These are phyloP conservation scores for Mycena olivaceomarginata DNA, from an alignment of 768 basidiomycete species.

Conservation along the genomic window DNA sequence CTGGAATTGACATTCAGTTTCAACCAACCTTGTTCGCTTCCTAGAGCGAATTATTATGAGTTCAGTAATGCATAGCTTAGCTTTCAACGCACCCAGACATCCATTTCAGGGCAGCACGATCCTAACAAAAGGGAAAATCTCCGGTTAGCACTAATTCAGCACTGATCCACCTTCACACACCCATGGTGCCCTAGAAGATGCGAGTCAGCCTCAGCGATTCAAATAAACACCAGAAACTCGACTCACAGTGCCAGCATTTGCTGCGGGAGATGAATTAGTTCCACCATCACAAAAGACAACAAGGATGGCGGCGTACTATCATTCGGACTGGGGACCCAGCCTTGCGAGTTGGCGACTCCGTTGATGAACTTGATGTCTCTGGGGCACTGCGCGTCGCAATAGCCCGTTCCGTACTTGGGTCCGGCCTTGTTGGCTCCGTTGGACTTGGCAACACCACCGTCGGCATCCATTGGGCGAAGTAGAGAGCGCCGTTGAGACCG, in stretches of 20 bases:
- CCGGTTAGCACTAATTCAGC: background rate
- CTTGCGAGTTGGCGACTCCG: conserved; percentile 53
- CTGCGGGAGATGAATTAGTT: background rate
- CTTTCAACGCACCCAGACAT: conserved; percentile 33
- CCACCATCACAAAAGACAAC: background rate
- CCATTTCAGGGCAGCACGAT: conserved; percentile 40
- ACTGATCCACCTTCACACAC: conserved; percentile 16
- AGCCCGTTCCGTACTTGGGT: conserved; percentile 71
- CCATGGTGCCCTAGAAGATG: conserved; percentile 8
- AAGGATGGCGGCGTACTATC: conserved; percentile 19
- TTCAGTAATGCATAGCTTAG: conserved; percentile 41
- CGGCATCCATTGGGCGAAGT: conserved; percentile 77
- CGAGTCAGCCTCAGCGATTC: background rate
- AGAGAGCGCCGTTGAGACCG: conserved; percentile 52
- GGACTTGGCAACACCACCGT: conserved; percentile 69
- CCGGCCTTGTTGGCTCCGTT: conserved; percentile 69
- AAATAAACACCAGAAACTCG: background rate
- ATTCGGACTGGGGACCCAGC: conserved; percentile 34
- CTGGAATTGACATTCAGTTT: background rate
- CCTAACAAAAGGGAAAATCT: background rate
- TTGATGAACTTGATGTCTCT: conserved; percentile 78
- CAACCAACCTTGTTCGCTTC: conserved; percentile 31
- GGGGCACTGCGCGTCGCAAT: conserved; percentile 60
- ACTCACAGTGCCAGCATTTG: conserved; percentile 59
- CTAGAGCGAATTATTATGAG: conserved; percentile 44